Percentiles rank a stretch among this genome's conserved stretches.
Conservation (phyloP, 2,329 filamentous ascomycete genomes). For the Cytospora leucostoma region DNA sequence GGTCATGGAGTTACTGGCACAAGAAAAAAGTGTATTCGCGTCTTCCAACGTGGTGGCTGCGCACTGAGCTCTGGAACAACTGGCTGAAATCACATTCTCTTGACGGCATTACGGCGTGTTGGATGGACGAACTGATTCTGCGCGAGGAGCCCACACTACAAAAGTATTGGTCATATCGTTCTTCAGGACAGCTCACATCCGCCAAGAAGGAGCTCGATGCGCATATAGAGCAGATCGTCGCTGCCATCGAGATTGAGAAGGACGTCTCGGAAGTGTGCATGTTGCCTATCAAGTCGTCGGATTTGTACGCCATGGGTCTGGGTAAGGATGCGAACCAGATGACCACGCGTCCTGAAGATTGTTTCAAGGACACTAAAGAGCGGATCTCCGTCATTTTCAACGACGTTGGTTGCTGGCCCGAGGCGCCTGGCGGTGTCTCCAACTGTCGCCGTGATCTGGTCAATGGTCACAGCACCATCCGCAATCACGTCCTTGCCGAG, state of each 20-base stretch:
- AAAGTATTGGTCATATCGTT: conserved; percentile 48
- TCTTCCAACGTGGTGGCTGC: conserved; percentile 48
- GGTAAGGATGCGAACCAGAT: conserved; percentile 45
- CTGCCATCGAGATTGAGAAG: conserved; percentile 42
- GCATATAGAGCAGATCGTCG: conserved; percentile 40
- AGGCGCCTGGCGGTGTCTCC: conserved; percentile 56
- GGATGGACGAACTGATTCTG: conserved; percentile 52
- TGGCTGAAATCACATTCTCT: conserved; percentile 49
- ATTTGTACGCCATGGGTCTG: conserved; percentile 46
- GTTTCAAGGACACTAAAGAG: conserved; percentile 48
- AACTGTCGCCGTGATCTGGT: conserved; percentile 57
- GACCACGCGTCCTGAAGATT: conserved; percentile 42
- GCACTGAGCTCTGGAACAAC: conserved; percentile 52
- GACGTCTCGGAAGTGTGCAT: conserved; percentile 42
- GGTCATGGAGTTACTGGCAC: conserved; percentile 31
- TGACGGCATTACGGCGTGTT: conserved; percentile 51
- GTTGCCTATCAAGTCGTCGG: conserved; percentile 42
- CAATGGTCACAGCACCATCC: conserved; percentile 54
- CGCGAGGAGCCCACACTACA: conserved; percentile 47
- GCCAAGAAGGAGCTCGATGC: conserved; percentile 47
- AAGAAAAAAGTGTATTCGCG: conserved; percentile 37
- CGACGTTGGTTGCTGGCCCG: conserved; percentile 56
- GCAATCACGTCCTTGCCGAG: conserved; percentile 57
- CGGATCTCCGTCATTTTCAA: conserved; percentile 53
- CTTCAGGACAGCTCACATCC: conserved; percentile 43